phyloP scores from a whole-genome alignment of 768 basidiomycete genomes.

The Tulasnella sp. region DNA sequence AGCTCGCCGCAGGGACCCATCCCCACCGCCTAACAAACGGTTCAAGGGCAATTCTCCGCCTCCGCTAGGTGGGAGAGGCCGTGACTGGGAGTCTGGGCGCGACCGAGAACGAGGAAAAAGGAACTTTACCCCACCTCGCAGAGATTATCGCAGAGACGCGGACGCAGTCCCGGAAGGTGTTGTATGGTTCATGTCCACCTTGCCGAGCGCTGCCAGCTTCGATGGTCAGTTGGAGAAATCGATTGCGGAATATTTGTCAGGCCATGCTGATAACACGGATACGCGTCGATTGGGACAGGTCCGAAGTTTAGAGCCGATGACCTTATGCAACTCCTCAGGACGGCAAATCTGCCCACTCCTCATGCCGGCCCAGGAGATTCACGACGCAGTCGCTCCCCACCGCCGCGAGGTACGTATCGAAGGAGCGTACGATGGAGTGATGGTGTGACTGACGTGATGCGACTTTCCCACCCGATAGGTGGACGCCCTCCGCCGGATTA shows the following conservation, averaged over 20 bases:
- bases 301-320: conserved; percentile 89
- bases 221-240: conserved; percentile 61
- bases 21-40: conserved; percentile 29
- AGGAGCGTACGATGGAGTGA: background rate
- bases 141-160: conserved; percentile 31
- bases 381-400: conserved; percentile 45
- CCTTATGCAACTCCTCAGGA: conserved; percentile 78
- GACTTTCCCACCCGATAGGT: conserved; percentile 38
- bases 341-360: conserved; percentile 71
- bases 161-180: conserved; percentile 53
- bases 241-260: background rate
- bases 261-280: background rate
- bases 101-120: conserved; percentile 25
- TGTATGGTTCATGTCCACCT: conserved; percentile 76
- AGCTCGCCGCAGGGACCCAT: conserved; percentile 29
- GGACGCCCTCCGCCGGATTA: conserved; percentile 83
- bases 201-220: conserved; percentile 70
- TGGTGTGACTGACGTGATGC: background rate
- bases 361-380: conserved; percentile 48
- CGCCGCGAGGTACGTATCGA: conserved; percentile 45
- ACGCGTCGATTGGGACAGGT: conserved; percentile 46
- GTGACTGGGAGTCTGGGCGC: conserved; percentile 22
- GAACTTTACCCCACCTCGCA: conserved; percentile 36
- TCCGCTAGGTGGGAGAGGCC: conserved; percentile 22
- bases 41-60: conserved; percentile 31